phyloP scores from a whole-genome alignment of 2,329 filamentous ascomycete genomes.

The Lasiodiplodia theobromae region DNA sequence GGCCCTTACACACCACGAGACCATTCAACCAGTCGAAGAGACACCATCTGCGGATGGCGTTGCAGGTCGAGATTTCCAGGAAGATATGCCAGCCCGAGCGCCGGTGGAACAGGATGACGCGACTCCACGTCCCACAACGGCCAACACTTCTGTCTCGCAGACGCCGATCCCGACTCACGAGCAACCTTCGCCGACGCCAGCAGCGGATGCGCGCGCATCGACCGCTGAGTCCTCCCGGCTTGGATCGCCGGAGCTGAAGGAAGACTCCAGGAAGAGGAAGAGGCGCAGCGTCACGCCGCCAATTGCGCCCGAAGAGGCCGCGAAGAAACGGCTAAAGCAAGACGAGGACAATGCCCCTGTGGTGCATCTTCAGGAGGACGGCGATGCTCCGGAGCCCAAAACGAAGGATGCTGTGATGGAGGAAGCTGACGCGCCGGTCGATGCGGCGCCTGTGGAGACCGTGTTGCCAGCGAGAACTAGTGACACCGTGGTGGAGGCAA shows the following conservation, averaged over 20 bases:
- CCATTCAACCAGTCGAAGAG: conserved; percentile 11
- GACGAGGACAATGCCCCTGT: conserved; percentile 43
- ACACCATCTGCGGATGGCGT: neutral
- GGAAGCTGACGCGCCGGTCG: conserved; percentile 16
- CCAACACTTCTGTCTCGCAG: conserved; percentile 27
- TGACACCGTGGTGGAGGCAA: conserved; percentile 40
- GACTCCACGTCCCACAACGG: conserved; percentile 17
- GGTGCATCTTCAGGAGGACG: conserved; percentile 41
- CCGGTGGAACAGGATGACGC: conserved; percentile 10
- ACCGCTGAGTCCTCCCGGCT: conserved; percentile 38
- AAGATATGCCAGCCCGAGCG: conserved; percentile 19
- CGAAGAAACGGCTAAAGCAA: conserved; percentile 52
- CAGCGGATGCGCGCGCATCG: neutral
- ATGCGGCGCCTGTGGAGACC: conserved; percentile 30
- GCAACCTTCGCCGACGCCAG: conserved; percentile 9
- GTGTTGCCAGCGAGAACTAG: conserved; percentile 36
- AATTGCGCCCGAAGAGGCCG: conserved; percentile 44
- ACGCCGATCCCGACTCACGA: conserved; percentile 30
- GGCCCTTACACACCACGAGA: conserved; percentile 10
- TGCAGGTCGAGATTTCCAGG: conserved; percentile 11
- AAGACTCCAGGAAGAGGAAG: conserved; percentile 51
- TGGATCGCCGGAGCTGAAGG: conserved; percentile 47
- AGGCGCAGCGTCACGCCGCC: conserved; percentile 50
- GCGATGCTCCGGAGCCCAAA: conserved; percentile 14
- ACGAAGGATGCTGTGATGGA: conserved; percentile 10